These are phyloP conservation scores for Debaryomyces singareniensis DNA, from an alignment of 1,139 yeast species.

Conservation along the genomic window DNA sequence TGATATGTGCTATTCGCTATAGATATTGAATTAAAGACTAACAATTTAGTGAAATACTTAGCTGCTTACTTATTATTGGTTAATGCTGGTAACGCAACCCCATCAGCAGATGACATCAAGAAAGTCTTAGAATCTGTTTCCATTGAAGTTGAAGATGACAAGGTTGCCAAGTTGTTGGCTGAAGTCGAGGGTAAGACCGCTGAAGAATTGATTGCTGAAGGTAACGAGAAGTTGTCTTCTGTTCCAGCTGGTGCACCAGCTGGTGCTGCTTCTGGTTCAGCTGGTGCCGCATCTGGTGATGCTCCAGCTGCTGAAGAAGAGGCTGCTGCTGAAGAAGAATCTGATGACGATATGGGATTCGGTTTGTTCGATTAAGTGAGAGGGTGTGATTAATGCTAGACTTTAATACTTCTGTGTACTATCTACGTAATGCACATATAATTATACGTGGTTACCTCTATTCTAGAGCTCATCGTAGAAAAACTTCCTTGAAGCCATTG, in stretches of 20 bases:
- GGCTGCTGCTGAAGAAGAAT: conserved; percentile 65
- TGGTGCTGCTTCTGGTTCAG: conserved; percentile 54
- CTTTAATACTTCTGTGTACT: conserved; percentile 5
- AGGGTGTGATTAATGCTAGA: conserved; percentile 2
- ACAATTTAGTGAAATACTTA: conserved; percentile 49
- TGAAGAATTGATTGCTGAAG: conserved; percentile 91
- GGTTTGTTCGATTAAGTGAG: conserved; percentile 44
- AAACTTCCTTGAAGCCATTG: conserved; percentile 59
- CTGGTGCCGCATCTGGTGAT: conserved; percentile 48
- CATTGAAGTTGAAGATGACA: conserved; percentile 89
- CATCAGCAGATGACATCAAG: conserved; percentile 91
- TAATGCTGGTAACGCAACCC: conserved; percentile 66
- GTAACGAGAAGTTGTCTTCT: conserved; percentile 90
- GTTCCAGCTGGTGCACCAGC: conserved; percentile 98
- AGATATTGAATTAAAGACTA: too few relatives aligned
- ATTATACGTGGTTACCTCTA: background rate
- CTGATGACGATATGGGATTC: conserved; percentile 47
- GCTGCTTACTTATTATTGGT: conserved; percentile 66
- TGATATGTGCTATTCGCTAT: too few relatives aligned
- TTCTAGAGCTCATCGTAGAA: conserved; percentile 45
- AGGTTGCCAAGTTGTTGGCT: conserved; percentile 75
- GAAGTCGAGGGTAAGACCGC: conserved; percentile 94
- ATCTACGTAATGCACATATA: conserved; percentile 1
- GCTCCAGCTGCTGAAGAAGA: conserved; percentile 63
- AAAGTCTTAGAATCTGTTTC: conserved; percentile 88